A percentile compares a stretch with the other conserved stretches of the same genome.
Conservation (phyloP, 495 filamentous ascomycete genomes). For the Sordaria brevicollis region DNA sequence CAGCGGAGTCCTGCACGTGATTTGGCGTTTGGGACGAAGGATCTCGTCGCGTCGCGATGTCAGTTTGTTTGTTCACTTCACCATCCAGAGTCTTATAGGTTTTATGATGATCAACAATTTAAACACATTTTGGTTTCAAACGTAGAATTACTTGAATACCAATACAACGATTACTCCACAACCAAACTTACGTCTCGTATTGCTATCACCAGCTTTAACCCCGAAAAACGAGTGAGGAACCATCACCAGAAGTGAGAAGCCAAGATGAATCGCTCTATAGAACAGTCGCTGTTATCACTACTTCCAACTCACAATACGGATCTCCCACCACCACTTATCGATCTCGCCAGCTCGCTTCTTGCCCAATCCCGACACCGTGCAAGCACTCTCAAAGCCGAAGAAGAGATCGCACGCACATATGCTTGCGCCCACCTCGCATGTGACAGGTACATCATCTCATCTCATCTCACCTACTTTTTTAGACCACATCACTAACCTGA, state of each 20-base stretch:
- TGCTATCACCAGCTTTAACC: background rate
- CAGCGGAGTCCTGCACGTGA: constrained; percentile 7
- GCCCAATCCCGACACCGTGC: constrained; percentile 79
- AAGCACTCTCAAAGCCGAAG: constrained; percentile 68
- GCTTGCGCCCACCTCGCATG: constrained; percentile 90
- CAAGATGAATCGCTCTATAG: constrained; percentile 62
- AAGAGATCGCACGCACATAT: constrained; percentile 79
- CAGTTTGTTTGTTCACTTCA: background rate
- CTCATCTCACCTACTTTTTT: background rate
- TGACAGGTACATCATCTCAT: constrained; percentile 46
- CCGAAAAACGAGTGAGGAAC: constrained; percentile 1
- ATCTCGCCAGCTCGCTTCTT: constrained; percentile 69
- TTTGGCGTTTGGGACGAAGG: constrained; percentile 3
- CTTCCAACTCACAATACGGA: constrained; percentile 66
- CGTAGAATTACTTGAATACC: background rate
- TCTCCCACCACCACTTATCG: constrained; percentile 62
- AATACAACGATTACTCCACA: background rate
- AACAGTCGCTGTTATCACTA: constrained; percentile 64
- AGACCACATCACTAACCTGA: background rate
- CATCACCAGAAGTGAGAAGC: background rate
- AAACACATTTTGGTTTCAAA: background rate
- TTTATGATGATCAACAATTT: background rate
- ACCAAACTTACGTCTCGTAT: background rate
- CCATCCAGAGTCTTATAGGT: background rate
- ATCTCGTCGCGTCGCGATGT: background rate